Conservation (phyloP, 2,329 filamentous ascomycete species). For the Colletotrichum chrysophilum region DNA sequence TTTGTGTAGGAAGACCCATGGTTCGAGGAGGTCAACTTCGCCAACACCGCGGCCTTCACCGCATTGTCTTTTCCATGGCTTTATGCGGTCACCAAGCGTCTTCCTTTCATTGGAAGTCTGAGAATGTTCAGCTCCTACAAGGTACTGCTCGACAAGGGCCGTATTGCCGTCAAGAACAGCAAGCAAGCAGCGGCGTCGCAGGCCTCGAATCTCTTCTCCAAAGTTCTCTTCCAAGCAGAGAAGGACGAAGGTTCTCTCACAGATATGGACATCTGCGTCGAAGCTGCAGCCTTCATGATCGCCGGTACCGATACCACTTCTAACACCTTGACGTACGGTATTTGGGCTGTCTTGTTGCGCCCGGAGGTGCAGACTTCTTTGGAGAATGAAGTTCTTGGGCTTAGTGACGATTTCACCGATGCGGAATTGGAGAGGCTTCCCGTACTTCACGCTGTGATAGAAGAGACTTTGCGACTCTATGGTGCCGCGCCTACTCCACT, state of each 20-base stretch:
- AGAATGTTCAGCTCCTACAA: neutral
- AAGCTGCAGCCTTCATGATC: constrained; percentile 50
- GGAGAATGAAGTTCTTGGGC: constrained; percentile 34
- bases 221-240: neutral
- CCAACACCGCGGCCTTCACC: neutral
- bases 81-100: neutral
- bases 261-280: constrained; percentile 37
- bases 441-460: constrained; percentile 45
- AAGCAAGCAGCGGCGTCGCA: neutral
- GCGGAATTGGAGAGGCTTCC: constrained; percentile 39
- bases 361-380: constrained; percentile 34
- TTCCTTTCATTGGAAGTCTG: neutral
- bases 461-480: constrained; percentile 51
- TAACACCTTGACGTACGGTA: constrained; percentile 51
- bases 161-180: neutral
- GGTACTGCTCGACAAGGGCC: neutral
- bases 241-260: neutral
- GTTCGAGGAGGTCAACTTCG: neutral
- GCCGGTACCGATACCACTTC: constrained; percentile 60
- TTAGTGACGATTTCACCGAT: constrained; percentile 30
- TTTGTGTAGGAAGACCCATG: neutral
- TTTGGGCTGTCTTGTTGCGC: constrained; percentile 41
- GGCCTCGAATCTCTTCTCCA: neutral
- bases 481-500: constrained; percentile 42
- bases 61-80: neutral